Conservation (phyloP, 1,284 basidiomycete species). For the Sutorius eximius region DNA sequence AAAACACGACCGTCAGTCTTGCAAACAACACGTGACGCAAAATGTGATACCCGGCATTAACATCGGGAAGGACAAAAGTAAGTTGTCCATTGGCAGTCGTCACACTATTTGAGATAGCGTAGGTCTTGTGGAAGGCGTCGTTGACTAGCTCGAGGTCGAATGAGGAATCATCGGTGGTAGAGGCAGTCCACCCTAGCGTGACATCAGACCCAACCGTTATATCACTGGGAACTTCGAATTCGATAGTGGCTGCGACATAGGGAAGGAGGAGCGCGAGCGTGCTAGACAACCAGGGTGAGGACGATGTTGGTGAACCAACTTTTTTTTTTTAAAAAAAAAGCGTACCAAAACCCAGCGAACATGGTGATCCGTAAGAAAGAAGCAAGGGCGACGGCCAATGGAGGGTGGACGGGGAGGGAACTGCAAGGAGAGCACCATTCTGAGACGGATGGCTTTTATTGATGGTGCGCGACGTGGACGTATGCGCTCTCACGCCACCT, state of each 20-base stretch:
- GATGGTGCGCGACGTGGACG: too few species aligned
- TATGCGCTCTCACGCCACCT: too few species aligned
- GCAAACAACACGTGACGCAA: neutral
- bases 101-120: slow-evolving; percentile 62
- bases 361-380: slow-evolving; percentile 29
- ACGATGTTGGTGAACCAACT: neutral
- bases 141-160: slow-evolving; percentile 50
- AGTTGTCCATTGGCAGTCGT: slow-evolving; percentile 37
- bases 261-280: slow-evolving; percentile 47
- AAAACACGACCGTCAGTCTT: slow-evolving; percentile 3
- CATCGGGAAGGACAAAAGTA: slow-evolving; percentile 47
- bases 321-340: rapidly evolving
- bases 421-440: neutral
- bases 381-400: neutral
- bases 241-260: slow-evolving; percentile 48
- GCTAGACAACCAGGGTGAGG: slow-evolving; percentile 29
- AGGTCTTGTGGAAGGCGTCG: slow-evolving; percentile 50
- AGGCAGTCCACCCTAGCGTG: slow-evolving; percentile 50
- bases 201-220: slow-evolving; percentile 35
- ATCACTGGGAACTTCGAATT: slow-evolving; percentile 40
- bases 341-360: slow-evolving; percentile 40
- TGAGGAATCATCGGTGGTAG: slow-evolving; percentile 40
- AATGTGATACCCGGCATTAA: slow-evolving; percentile 48
- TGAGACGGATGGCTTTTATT: slow-evolving; percentile 4
- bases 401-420: slow-evolving; percentile 9